Evolutionary conservation across 2,329 filamentous ascomycete genomes (phyloP).

Genomic region (Fusarium coicis): DNA sequence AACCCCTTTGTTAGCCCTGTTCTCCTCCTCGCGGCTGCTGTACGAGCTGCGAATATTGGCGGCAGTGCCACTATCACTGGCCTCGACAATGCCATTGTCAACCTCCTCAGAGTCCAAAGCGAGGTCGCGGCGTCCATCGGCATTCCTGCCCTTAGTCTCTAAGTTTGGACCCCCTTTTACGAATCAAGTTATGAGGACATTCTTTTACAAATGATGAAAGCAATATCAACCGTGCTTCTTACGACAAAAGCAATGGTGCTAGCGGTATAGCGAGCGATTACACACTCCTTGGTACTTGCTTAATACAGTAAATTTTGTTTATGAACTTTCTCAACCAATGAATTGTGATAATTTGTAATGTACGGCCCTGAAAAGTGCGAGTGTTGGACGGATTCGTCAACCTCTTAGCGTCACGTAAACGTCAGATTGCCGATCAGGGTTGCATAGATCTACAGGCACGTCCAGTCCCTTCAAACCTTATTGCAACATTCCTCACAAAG

Average conservation of each 20-base stretch:
- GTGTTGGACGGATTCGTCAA: not conserved
- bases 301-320: not conserved
- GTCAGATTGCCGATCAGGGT: slow-evolving; percentile 1
- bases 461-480: not conserved
- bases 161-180: not conserved
- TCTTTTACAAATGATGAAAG: not conserved
- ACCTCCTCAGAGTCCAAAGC: not conserved
- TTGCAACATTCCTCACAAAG: not conserved
- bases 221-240: not conserved
- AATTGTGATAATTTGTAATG: not conserved
- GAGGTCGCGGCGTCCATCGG: not conserved
- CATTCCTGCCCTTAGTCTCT: accelerated
- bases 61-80: not conserved
- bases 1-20: slow-evolving; percentile 18
- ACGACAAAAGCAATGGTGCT: not conserved
- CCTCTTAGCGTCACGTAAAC: not conserved
- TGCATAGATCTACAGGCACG: slow-evolving; percentile 11
- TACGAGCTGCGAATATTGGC: not conserved
- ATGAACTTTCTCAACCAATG: not conserved
- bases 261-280: not conserved
- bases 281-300: slow-evolving; percentile 5
- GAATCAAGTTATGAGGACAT: not conserved
- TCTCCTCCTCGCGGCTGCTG: not conserved
- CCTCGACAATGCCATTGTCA: not conserved
- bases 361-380: not conserved